Evolutionary conservation across 2,329 filamentous ascomycete species (phyloP), one percentile per base, ranked within the genome.

Genomic region (Trichoderma aggressivum): DNA sequence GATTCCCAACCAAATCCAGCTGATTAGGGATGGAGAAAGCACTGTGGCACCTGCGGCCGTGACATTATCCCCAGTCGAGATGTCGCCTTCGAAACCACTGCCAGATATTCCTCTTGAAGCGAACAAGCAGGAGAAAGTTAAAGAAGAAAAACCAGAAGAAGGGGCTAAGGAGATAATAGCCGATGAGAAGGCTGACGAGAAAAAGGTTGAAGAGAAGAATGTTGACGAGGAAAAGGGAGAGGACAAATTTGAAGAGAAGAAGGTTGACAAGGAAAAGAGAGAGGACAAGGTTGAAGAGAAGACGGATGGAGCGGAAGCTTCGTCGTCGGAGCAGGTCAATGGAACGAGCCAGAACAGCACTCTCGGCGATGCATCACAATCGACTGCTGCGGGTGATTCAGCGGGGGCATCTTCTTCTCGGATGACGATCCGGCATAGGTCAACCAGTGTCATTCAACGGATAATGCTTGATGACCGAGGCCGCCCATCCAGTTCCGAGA

Each of bases 371-470:
- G 14, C 21, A 6, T 32, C 62, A 7, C 61, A 21, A 53, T 34
- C 63, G 14, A 21, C 43, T 26, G 43, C 24, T 12, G 26, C 64
- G 32, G 53, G 26, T 26, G 59, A 61, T 32, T 21, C 58, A 12
- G 11, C 24, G 30, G 30, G 60, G n/a, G 53, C 47, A 14, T 30
- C 71, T 21, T 66, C 67, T 43, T 63, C 56, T n/a, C 53, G 30
- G 26, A 69, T 79, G 32, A 72, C 74, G 7, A 69, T 80, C n/a
- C 82, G 87, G 56, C 81, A 85, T 47, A 82, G 85, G 34, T 86
- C 86, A n/a, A 83, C 84, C 21, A 91, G 88, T 75, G 86, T 91
- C 65, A 90, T 91, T 58, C 88, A 89, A 74, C 84, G 88, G 24
- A 83, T 90, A 28, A 82, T 88, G 10, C 78, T 90, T 24, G 84